Evolutionary conservation across 2,329 filamentous ascomycete genomes (phyloP).

Genomic region (Cordyceps sp.): DNA sequence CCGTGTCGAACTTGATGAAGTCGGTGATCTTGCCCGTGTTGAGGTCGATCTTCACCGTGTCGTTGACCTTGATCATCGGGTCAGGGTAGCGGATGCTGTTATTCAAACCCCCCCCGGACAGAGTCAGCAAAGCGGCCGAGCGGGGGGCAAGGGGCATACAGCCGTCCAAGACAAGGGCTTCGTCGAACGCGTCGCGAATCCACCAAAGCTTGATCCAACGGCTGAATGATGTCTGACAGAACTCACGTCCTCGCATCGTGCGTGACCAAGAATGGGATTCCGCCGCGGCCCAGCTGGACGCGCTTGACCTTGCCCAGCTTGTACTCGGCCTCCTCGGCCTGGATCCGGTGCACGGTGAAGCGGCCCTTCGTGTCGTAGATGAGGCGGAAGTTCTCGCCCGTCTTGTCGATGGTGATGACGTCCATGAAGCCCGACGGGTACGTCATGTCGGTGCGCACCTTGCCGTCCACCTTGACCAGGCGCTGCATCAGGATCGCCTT

Average conservation of each 20-base stretch:
- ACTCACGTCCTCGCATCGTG: constrained; percentile 99
- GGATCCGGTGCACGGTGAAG: constrained; percentile 99
- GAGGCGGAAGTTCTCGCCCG: constrained; percentile 99
- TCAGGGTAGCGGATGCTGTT: constrained; percentile 97
- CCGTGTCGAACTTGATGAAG: constrained; percentile 98
- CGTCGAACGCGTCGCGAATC: constrained; percentile 19
- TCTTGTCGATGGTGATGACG: constrained; percentile 99
- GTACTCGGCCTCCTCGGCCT: constrained; percentile 97
- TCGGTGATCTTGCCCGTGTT: constrained; percentile 94
- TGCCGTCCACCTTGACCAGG: constrained; percentile 98
- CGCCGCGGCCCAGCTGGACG: constrained; percentile 96
- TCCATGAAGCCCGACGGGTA: constrained; percentile 99
- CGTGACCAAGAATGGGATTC: constrained; percentile 99
- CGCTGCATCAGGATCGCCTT: constrained; percentile 98
- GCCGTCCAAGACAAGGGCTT: constrained; percentile 24
- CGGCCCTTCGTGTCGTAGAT: constrained; percentile 99
- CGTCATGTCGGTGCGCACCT: constrained; percentile 97
- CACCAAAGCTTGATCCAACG: constrained; percentile 99
- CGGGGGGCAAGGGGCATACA: constrained; percentile 31
- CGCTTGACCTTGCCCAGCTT: constrained; percentile 99
- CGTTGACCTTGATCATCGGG: constrained; percentile 97
- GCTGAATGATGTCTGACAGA: constrained; percentile 96
- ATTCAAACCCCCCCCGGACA: too few relatives aligned
- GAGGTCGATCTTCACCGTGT: constrained; percentile 98
- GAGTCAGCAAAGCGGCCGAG: constrained; percentile 19